Base-by-base conservation (phyloP, 495 filamentous ascomycete genomes). In the Collariella sp. region DNA sequence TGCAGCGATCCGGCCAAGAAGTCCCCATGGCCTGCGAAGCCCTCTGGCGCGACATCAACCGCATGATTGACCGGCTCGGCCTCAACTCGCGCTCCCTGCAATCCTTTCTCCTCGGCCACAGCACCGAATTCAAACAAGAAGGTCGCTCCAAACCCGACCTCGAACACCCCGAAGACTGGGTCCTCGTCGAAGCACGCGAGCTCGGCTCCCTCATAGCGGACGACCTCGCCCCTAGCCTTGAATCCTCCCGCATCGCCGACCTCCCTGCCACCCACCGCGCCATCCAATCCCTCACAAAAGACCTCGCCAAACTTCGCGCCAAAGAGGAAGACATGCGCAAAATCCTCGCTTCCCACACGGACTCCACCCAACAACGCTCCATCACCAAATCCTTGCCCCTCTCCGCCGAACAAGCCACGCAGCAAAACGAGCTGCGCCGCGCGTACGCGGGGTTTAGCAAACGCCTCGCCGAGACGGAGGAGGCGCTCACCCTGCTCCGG, bases 51-150 rank as follows among this genome's bases (percentile, higher is more conserved):
- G 94, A 96, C 58, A 88, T 96, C 61, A 97, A 97, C 67, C 87
- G 86, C 12, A 99, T 97, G 93, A 79, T 97, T 24, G 90, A 96
- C 62, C 90, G 87, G 2, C 68, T 96, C 18, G 94, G 91, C 7
- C 76, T 97, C 31, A 96, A 96, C 66, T 83, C 86, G 23, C 83
- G 88, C 5, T 80, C 83, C 11, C 68, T 99, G 23, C 72, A 81
- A 42, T 77, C 80, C 0, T 99, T 88, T 64, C 76, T 88, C 23
- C 72, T 75, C 34, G 84, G 82, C 19, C 85, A 91, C 52, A 72
- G 58, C 0, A 65, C 77, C 29, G 66, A 79, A 31, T 71, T 71
- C 47, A 74, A 82, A 50, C 63, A 72, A 19, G 68, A 64, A 16
- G 70, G 72, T 2, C 76, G 83, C 50, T 65, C 65, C 2, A 69